Evolutionary conservation across 148 eudicot genomes (phyloP), one percentile per base, ranked within the genome.

Genomic region (Cornus florida): DNA sequence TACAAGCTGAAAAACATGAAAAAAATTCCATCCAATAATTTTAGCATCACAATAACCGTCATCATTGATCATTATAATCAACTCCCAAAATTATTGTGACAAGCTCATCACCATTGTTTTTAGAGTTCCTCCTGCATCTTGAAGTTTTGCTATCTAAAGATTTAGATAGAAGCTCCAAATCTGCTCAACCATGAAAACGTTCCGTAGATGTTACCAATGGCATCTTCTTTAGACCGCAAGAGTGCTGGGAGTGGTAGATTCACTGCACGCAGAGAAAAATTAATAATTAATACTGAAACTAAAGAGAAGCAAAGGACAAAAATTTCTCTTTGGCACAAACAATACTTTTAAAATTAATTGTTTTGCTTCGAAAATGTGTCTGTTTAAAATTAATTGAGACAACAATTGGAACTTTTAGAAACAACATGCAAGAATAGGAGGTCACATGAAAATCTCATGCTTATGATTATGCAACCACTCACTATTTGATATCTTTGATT

Each of bases 231-330:
- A 79, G n/a, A 77, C 82, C 59, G 73, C 82, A 67, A 79, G 82
- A 6, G 82, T 79, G 71, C 82, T 79, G 17, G 77, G 77, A 35
- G 82, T 79, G 82, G 82, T 79, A 13, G 82, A 79, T 53, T 79
- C 77, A 38, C 82, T 79, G 77, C 76, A 79, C 73, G 24, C 35
- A 79, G 9, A 59, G 43, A n/a, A 14, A 13, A 71, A 20, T 1
- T 19, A 6, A n/a, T n/a, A 20, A n/a, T 60, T 2, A 17, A 17
- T 60, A 60, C 20, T 5, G 66, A 7, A n/a, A 20, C 7, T 60
- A 20, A 60, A 60, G 7, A 60, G 62, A 60, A 60, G 66, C 66
- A n/a, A 53, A 60, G 22, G 20, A 20, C 59, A 53, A 6, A 53
- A 10, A 10, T 53, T 10, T 2, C 59, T 13, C n/a, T 53, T 53